Conservation (phyloP, 257 asterid genomes). For the Phtheirospermum japonicum region DNA sequence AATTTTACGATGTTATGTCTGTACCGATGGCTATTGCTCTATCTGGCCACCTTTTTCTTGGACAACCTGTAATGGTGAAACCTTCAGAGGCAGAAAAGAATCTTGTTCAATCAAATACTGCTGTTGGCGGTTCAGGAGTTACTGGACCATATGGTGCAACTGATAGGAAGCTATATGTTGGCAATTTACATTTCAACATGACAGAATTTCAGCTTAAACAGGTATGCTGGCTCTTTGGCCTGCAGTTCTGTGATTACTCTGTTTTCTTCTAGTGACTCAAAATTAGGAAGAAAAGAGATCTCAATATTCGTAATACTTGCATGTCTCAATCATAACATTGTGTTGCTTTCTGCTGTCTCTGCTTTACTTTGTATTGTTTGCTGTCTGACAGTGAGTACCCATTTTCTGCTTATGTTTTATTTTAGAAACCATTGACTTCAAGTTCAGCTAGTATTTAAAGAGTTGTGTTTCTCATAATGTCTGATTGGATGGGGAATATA, state of each 20-base stretch:
- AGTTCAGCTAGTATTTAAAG: not conserved
- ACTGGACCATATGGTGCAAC: constrained; percentile 90
- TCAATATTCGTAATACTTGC: constrained; percentile 1
- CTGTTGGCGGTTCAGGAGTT: constrained; percentile 69
- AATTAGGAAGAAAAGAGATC: not conserved
- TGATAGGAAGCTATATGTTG: constrained; percentile 88
- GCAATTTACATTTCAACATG: constrained; percentile 94
- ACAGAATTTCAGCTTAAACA: constrained; percentile 90
- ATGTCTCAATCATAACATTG: not conserved
- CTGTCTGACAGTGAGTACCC: not conserved
- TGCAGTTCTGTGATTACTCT: constrained; percentile 3
- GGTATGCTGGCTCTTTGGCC: constrained; percentile 41
- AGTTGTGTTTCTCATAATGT: not conserved
- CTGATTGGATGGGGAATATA: not conserved
- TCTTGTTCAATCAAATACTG: constrained; percentile 84
- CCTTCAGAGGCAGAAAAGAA: constrained; percentile 99
- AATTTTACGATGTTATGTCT: constrained; percentile 93
- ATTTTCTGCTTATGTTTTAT: not conserved
- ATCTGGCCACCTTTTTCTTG: constrained; percentile 86
- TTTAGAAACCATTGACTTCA: not conserved
- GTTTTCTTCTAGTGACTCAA: not conserved
- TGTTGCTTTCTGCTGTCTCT: not conserved
- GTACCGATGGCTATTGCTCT: constrained; percentile 98
- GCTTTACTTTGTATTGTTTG: not conserved
- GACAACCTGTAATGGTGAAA: constrained; percentile 98